Evolutionary conservation across 306 rosid genomes (phyloP).

Genomic region (Vigna mungo): DNA sequence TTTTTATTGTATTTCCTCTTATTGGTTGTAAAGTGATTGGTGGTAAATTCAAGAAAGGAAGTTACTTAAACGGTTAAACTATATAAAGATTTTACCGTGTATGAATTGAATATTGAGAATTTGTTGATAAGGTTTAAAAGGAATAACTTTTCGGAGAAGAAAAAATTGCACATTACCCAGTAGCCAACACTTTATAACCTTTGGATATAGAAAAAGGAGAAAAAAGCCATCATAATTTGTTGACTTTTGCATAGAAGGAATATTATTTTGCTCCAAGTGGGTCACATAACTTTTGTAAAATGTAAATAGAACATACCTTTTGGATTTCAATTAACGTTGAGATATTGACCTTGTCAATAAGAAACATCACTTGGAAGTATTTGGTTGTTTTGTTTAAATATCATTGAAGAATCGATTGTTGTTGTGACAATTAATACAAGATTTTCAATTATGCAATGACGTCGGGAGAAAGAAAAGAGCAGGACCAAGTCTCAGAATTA

Average conservation of each 20-base stretch:
- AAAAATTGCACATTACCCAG: neutral
- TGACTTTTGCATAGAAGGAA: constrained; percentile 9
- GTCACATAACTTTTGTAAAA: neutral
- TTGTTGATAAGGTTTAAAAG: neutral
- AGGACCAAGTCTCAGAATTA: constrained; percentile 24
- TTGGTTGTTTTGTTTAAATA: neutral
- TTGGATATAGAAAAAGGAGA: neutral
- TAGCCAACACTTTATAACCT: constrained; percentile 1
- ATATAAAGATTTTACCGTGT: neutral
- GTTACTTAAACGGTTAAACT: neutral
- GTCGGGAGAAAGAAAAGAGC: neutral
- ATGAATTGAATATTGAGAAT: neutral
- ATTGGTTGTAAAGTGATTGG: neutral
- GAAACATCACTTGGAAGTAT: too few species aligned
- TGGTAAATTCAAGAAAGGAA: neutral
- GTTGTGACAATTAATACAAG: neutral
- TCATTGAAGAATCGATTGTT: neutral
- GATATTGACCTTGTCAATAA: neutral
- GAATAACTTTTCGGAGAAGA: neutral
- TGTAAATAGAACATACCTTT: neutral
- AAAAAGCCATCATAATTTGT: constrained; percentile 1
- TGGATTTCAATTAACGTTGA: neutral
- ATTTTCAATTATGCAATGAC: constrained; percentile 3
- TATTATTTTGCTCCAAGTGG: constrained; percentile 22
- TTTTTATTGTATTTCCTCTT: neutral